Evolutionary conservation across 768 basidiomycete species (phyloP), one percentile per base, ranked within the genome.

Genomic region (Agaricus blazei): DNA sequence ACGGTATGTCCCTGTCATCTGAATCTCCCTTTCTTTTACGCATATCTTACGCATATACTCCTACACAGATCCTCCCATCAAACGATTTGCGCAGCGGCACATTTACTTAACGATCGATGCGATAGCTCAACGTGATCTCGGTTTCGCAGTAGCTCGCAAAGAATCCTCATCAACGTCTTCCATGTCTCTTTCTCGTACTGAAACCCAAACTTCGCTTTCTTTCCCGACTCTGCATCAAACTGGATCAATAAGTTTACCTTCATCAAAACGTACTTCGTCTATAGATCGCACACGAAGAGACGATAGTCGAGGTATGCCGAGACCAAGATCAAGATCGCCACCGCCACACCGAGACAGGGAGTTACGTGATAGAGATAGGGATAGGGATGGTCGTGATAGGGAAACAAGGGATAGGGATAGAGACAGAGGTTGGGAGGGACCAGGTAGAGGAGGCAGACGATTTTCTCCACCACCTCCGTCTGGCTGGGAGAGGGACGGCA

Each of bases 31-130:
- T 43, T 27, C 47, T 38, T 48, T 15, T 15, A 40, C 19, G 53
- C 28, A 45, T 48, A 36, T 56, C 19, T 19, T 19, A 19, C 19
- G 19, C 19, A 19, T 19, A 19, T 19, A 19, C 19, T 46, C 31
- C 7, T 36, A 29, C 40, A 23, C 63, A 97, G 95, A 94, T 63
- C 85, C 91, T 0, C 84, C 92, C 0, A 90, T 97, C 68, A 93
- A 96, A 63, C 88, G 88, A 0, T 90, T 97, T 58, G 93, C 93
- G 0, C 88, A 93, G 64, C 79, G 92, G 41, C 89, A 92, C 65
- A 84, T 80, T 27, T 93, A 93, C 67, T 79, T 86, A 27, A 85
- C 85, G 34, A 85, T 87, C 27, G 95, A 98, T 64, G 88, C 91
- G 19, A 95, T 98, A 58, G 91, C 94, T 2, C 78, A 84, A 12